These are phyloP conservation scores for Mollisiaceae sp. DNA, from an alignment of 2,329 filamentous ascomycete species.

Conservation along the genomic window DNA sequence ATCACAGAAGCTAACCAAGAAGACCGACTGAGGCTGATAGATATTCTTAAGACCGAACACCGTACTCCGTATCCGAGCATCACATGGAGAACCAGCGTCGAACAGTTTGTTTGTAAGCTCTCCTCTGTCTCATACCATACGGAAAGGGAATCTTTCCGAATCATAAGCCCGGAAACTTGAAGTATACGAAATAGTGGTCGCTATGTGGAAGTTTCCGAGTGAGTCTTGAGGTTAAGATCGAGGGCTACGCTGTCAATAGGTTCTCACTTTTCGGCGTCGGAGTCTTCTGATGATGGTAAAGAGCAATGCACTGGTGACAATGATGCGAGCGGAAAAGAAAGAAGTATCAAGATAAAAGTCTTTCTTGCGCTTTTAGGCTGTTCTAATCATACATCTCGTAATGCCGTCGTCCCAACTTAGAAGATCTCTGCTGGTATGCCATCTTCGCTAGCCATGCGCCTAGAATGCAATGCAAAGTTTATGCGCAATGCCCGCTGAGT, in stretches of 20 bases:
- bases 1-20: no score
- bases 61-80: neutral
- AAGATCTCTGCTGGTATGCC: neutral
- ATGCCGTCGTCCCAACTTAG: neutral
- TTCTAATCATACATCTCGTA: neutral
- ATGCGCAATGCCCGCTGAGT: neutral
- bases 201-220: neutral
- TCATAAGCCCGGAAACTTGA: neutral
- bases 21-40: no score
- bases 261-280: neutral
- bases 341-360: neutral
- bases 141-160: neutral
- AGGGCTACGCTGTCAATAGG: neutral
- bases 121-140: neutral
- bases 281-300: neutral
- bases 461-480: conserved; percentile 8
- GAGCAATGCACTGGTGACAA: neutral
- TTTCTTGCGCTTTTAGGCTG: neutral
- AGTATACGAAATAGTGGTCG: neutral
- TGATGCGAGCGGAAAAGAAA: neutral
- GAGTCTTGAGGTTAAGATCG: neutral
- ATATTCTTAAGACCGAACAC: neutral
- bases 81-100: neutral
- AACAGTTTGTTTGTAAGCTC: neutral
- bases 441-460: neutral